phyloP scores from a whole-genome alignment of 495 filamentous ascomycete genomes.

The Aspergillus coremiiformis region DNA sequence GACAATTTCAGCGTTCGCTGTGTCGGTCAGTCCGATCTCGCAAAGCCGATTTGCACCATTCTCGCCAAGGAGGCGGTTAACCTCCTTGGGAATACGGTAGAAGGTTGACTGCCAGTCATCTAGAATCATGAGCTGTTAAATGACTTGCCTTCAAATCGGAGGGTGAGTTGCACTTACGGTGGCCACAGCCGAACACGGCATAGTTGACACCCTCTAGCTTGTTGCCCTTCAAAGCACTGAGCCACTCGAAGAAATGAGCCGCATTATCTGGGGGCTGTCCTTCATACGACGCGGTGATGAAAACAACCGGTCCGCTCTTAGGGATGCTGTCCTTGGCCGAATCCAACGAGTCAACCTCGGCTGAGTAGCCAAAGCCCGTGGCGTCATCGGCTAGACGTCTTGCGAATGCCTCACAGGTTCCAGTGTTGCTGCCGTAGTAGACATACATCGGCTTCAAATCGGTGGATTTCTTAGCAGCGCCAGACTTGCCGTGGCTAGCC shows the following conservation, averaged over 20 bases:
- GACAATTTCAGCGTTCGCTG: constrained; percentile 58
- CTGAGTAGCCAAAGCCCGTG: not conserved
- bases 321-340: constrained; percentile 1
- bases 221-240: not conserved
- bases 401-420: constrained; percentile 8
- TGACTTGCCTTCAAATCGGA: not conserved
- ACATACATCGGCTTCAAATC: constrained; percentile 3
- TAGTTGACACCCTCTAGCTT: not conserved
- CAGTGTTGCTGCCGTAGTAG: constrained; percentile 8
- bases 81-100: constrained; percentile 59
- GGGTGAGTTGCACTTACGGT: constrained; percentile 20
- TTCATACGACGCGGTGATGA: constrained; percentile 12
- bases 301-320: constrained; percentile 1
- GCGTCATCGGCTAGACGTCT: not conserved
- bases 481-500: not conserved
- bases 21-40: constrained; percentile 52
- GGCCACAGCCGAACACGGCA: constrained; percentile 23
- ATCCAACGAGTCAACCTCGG: constrained; percentile 3
- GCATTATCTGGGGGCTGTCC: constrained; percentile 15
- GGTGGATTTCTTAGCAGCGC: not conserved
- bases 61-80: constrained; percentile 46
- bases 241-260: constrained; percentile 7
- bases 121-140: not conserved
- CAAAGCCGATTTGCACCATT: constrained; percentile 49
- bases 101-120: constrained; percentile 64